Evolutionary conservation across 2,329 filamentous ascomycete genomes (phyloP).

Genomic region (Hypoxylon sp.): DNA sequence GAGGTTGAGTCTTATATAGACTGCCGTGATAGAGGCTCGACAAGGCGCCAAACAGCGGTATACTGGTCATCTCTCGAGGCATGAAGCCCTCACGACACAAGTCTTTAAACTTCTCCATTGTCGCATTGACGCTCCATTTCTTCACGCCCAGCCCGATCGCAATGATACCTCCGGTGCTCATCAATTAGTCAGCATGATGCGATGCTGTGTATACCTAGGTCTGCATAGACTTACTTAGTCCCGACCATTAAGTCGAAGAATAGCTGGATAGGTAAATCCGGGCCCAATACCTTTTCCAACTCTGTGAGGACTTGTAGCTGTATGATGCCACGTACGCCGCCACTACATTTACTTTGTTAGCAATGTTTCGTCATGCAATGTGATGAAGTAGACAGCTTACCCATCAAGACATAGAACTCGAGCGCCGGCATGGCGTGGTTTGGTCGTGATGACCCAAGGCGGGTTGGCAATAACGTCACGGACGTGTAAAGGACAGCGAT

Average conservation of each 20-base stretch:
- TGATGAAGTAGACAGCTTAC: constrained; percentile 34
- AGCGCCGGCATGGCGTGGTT: constrained; percentile 51
- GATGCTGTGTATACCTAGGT: neutral
- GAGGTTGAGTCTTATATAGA: constrained; percentile 53
- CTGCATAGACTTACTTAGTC: constrained; percentile 48
- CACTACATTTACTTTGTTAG: constrained; percentile 39
- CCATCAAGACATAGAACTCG: constrained; percentile 53
- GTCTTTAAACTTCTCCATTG: constrained; percentile 54
- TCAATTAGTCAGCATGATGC: constrained; percentile 17
- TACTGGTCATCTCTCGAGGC: constrained; percentile 50
- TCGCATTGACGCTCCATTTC: constrained; percentile 52
- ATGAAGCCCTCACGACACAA: constrained; percentile 51
- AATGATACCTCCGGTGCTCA: constrained; percentile 52
- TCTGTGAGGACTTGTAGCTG: constrained; percentile 52
- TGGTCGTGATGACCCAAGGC: constrained; percentile 52
- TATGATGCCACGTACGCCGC: constrained; percentile 52
- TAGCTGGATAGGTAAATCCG: constrained; percentile 52
- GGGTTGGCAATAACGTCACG: constrained; percentile 52
- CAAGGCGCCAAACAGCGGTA: constrained; percentile 51
- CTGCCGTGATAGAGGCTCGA: constrained; percentile 54
- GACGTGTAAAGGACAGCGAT: constrained; percentile 52
- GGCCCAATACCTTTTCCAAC: constrained; percentile 52
- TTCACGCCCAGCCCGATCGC: constrained; percentile 54
- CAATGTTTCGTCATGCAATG: neutral
- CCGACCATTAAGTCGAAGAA: constrained; percentile 55